phyloP scores from a whole-genome alignment of 2,329 filamentous ascomycete genomes.

The Cercospora janseana region DNA sequence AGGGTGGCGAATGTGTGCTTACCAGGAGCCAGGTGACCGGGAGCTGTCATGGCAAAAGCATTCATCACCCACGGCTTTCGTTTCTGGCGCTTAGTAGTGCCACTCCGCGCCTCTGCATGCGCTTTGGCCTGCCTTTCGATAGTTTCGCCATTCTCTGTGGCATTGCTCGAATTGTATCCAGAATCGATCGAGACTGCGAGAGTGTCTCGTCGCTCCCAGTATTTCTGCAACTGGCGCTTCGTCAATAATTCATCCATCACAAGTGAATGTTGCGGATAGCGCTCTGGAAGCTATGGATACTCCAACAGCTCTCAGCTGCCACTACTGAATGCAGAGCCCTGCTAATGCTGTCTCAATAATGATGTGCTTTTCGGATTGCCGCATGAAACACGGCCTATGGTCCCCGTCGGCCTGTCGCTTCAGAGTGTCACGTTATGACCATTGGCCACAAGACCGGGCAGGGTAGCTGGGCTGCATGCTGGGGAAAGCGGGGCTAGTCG shows the following conservation, averaged over 20 bases:
- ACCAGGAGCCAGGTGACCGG: slow-evolving; percentile 49
- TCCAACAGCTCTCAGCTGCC: no score
- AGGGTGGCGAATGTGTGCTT: neutral
- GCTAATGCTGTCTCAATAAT: neutral
- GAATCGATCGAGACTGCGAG: neutral
- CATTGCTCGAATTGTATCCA: slow-evolving; percentile 12
- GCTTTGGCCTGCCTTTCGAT: neutral
- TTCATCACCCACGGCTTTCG: slow-evolving; percentile 47
- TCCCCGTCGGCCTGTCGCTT: slow-evolving; percentile 16
- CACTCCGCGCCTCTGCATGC: slow-evolving; percentile 4
- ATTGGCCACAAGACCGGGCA: no score
- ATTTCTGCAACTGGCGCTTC: slow-evolving; percentile 3
- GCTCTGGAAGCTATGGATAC: no score
- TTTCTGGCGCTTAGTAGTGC: neutral
- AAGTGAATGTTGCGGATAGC: neutral
- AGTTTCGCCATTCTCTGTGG: slow-evolving; percentile 3
- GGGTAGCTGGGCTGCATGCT: neutral
- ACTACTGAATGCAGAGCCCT: no score
- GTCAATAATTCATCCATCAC: slow-evolving; percentile 15
- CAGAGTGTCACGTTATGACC: neutral
- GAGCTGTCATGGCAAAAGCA: slow-evolving; percentile 50
- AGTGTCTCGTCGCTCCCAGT: slow-evolving; percentile 2
- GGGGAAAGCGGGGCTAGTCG: slow-evolving; percentile 6
- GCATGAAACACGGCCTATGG: neutral
- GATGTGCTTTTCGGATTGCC: slow-evolving; percentile 7